Evolutionary conservation across 2,329 filamentous ascomycete genomes (phyloP).

Genomic region (Colletotrichum incanum): DNA sequence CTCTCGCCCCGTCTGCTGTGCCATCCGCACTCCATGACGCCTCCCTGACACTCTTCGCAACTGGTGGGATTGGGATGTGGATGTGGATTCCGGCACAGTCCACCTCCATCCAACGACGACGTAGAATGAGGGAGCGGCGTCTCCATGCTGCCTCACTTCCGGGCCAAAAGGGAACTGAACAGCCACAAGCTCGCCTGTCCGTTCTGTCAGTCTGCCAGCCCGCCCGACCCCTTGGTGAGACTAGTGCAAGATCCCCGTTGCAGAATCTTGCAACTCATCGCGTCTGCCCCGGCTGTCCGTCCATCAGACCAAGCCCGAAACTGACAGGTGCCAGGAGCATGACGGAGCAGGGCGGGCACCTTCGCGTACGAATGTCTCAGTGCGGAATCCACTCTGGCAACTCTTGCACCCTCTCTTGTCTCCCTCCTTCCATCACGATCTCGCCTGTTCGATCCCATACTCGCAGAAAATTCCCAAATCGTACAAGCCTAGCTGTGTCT

Average conservation of each 20-base stretch:
- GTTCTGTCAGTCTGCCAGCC: constrained; percentile 3
- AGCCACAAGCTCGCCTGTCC: constrained; percentile 23
- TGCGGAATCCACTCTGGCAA: constrained; percentile 7
- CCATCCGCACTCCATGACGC: constrained; percentile 13
- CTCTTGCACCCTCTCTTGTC: constrained; percentile 3
- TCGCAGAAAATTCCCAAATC: constrained; percentile 30
- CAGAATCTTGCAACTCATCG: constrained; percentile 34
- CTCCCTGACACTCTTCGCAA: not conserved
- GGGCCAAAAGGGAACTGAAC: not conserved
- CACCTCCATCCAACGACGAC: not conserved
- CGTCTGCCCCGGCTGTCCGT: constrained; percentile 1
- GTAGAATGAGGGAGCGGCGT: constrained; percentile 14
- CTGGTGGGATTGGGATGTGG: not conserved
- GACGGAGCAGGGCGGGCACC: not conserved
- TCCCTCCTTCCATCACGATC: constrained; percentile 26
- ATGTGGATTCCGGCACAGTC: not conserved
- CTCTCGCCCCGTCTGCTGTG: constrained; percentile 11
- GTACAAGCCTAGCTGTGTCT: constrained; percentile 6
- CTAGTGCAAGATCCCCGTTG: constrained; percentile 42
- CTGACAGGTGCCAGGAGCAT: constrained; percentile 20
- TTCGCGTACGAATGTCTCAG: constrained; percentile 34
- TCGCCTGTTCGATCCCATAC: constrained; percentile 19
- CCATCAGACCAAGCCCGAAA: constrained; percentile 17
- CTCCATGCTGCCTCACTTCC: constrained; percentile 8
- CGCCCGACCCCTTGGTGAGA: constrained; percentile 8